phyloP scores from a whole-genome alignment of 2,329 filamentous ascomycete genomes.

The Fusarium neocosmosporiellum region DNA sequence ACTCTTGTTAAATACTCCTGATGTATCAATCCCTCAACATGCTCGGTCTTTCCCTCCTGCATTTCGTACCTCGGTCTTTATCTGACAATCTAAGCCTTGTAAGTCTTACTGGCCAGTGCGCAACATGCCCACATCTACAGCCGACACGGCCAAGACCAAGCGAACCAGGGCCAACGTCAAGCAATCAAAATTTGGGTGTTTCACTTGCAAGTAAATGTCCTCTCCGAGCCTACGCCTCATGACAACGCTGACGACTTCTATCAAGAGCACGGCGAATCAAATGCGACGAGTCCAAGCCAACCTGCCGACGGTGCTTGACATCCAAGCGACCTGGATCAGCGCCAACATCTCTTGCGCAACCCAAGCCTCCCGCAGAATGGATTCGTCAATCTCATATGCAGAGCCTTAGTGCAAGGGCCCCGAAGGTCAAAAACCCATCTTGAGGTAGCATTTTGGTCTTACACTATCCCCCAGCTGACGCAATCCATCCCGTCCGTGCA shows the following conservation, averaged over 20 bases:
- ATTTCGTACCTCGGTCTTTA: background rate
- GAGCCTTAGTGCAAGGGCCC: background rate
- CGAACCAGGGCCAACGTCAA: background rate
- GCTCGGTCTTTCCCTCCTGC: background rate
- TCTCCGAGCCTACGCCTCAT: rapidly evolving
- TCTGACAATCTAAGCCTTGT: background rate
- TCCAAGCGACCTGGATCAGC: background rate
- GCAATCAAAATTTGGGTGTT: background rate
- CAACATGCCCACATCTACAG: background rate
- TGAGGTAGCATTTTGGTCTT: background rate
- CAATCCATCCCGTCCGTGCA: background rate
- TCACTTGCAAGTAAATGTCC: background rate
- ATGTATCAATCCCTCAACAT: background rate
- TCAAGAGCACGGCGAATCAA: background rate
- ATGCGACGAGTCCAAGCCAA: background rate
- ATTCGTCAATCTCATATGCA: background rate
- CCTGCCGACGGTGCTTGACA: background rate
- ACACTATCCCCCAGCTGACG: background rate
- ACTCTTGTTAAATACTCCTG: background rate
- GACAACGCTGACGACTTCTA: background rate
- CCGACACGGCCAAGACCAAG: background rate
- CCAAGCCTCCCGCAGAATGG: background rate
- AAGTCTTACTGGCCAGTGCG: background rate
- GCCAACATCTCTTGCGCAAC: background rate
- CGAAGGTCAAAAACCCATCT: background rate